A percentile compares a stretch with the other conserved stretches of the same genome.
Evolutionary conservation across 2,329 filamentous ascomycete species (phyloP).

Genomic region (Fusarium globosum): DNA sequence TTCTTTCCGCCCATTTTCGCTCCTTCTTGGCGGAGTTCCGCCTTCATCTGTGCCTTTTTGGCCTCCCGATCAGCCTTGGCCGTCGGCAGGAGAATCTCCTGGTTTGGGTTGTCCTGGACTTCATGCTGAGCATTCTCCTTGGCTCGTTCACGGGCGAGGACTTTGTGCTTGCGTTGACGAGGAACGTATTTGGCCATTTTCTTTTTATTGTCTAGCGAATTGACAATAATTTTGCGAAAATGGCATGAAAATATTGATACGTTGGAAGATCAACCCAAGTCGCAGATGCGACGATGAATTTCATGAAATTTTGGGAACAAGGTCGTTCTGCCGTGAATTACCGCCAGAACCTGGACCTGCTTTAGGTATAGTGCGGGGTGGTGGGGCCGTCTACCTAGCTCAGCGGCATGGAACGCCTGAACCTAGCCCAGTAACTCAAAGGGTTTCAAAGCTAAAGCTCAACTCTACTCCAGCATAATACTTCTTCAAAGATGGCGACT

Average conservation of each 20-base stretch:
- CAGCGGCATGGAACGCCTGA: constrained; percentile 2
- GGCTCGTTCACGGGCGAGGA: constrained; percentile 70
- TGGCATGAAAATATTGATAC: constrained; percentile 23
- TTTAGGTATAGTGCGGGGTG: constrained; percentile 52
- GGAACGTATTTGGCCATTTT: constrained; percentile 69
- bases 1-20: constrained; percentile 72
- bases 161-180: constrained; percentile 75
- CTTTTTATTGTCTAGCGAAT: neutral
- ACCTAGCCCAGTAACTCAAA: neutral
- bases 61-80: constrained; percentile 64
- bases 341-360: constrained; percentile 49
- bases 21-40: constrained; percentile 63
- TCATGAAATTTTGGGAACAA: constrained; percentile 51
- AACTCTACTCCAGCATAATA: constrained; percentile 23
- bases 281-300: constrained; percentile 19
- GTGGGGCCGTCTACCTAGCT: constrained; percentile 25
- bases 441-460: neutral
- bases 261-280: constrained; percentile 20
- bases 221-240: constrained; percentile 18
- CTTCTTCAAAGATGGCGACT: constrained; percentile 51
- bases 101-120: constrained; percentile 52
- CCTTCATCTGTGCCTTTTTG: constrained; percentile 66
- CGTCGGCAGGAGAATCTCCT: constrained; percentile 48
- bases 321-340: constrained; percentile 51
- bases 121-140: constrained; percentile 56